Evolutionary conservation across 2,329 filamentous ascomycete species (phyloP).

Genomic region (Aspergillus latus): DNA sequence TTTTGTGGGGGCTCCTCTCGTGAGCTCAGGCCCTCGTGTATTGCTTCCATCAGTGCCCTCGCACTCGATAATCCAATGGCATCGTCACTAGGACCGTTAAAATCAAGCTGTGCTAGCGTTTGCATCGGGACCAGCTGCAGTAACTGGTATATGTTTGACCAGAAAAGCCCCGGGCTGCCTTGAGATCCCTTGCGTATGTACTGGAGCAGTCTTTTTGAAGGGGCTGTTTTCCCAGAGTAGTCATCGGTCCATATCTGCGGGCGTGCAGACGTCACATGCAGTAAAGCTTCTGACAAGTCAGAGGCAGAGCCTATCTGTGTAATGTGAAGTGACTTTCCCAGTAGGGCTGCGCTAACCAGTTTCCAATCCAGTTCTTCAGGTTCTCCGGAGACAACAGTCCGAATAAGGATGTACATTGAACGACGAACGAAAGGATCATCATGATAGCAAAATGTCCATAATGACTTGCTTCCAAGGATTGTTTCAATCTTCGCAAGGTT

Average conservation of each 20-base stretch:
- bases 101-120: conserved; percentile 38
- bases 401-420: conserved; percentile 58
- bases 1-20: conserved; percentile 74
- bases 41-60: conserved; percentile 62
- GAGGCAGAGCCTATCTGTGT: conserved; percentile 72
- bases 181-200: conserved; percentile 86
- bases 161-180: conserved; percentile 69
- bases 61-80: conserved; percentile 50
- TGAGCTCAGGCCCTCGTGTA: conserved; percentile 68
- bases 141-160: conserved; percentile 66
- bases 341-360: conserved; percentile 65
- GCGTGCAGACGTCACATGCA: conserved; percentile 62
- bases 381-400: conserved; percentile 51
- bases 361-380: conserved; percentile 59
- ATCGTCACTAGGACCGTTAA: conserved; percentile 23
- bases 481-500: conserved; percentile 62
- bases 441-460: conserved; percentile 61
- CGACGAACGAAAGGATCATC: conserved; percentile 59
- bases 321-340: conserved; percentile 71
- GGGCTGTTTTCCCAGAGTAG: conserved; percentile 59
- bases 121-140: conserved; percentile 57
- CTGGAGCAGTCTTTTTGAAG: conserved; percentile 60
- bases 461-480: conserved; percentile 62
- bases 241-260: conserved; percentile 72
- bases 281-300: conserved; percentile 68